Conservation (phyloP, 2,329 filamentous ascomycete genomes). For the Sarocladium kiliense region DNA sequence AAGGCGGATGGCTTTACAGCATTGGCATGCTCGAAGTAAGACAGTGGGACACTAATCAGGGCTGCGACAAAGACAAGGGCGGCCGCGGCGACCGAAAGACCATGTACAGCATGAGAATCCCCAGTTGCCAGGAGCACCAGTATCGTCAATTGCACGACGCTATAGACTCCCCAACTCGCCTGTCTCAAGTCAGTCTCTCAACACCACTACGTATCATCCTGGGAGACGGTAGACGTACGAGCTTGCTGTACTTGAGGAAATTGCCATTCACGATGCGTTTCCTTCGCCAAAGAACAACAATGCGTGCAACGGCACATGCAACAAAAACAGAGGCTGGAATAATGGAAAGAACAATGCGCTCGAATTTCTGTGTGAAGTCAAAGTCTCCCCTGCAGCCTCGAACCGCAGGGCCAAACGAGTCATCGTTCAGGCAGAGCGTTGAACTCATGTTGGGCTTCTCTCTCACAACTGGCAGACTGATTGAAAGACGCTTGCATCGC, state of each 20-base stretch:
- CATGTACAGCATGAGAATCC: slow-evolving; percentile 13
- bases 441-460: slow-evolving; percentile 15
- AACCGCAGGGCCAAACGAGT: slow-evolving; percentile 38
- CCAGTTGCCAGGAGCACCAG: slow-evolving; percentile 24
- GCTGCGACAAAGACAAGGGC: slow-evolving; percentile 21
- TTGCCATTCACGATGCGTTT: slow-evolving; percentile 28
- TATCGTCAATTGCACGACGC: slow-evolving; percentile 24
- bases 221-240: too few relatives aligned
- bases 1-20: slow-evolving; percentile 36
- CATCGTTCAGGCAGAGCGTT: slow-evolving; percentile 28
- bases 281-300: slow-evolving; percentile 24
- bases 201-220: neutral
- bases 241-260: slow-evolving; percentile 25
- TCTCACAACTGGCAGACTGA: neutral
- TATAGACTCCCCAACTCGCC: slow-evolving; percentile 15
- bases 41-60: slow-evolving; percentile 23
- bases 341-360: slow-evolving; percentile 40
- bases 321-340: slow-evolving; percentile 36
- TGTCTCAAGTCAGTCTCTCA: neutral
- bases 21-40: slow-evolving; percentile 30
- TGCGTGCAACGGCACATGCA: slow-evolving; percentile 25
- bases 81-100: slow-evolving; percentile 21
- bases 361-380: slow-evolving; percentile 46
- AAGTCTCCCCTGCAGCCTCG: slow-evolving; percentile 41
- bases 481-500: too few relatives aligned